A percentile compares a stretch with the other conserved stretches of the same genome.
These are phyloP conservation scores for Backusella australiensis DNA, from an alignment of 192 early-diverging fungal genomes.

Conservation along the genomic window DNA sequence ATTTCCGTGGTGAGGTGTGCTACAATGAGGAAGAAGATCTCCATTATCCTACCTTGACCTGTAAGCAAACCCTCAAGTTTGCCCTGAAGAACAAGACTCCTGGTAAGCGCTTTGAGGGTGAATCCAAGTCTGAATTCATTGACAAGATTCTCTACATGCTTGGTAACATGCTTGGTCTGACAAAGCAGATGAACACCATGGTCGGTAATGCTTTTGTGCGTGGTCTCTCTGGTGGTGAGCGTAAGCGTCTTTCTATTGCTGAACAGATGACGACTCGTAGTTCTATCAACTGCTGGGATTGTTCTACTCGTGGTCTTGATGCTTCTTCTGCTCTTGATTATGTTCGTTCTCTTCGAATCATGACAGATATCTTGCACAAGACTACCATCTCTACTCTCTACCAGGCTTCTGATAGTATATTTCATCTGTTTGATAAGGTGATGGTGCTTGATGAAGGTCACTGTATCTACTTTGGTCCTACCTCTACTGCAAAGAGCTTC, in stretches of 20 bases:
- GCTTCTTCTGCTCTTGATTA: conserved; percentile 81
- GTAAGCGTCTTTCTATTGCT: conserved; percentile 75
- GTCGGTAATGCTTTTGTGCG: conserved; percentile 77
- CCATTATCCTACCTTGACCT: conserved; percentile 75
- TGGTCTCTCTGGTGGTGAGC: conserved; percentile 74
- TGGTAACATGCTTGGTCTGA: conserved; percentile 51
- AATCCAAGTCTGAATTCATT: conserved; percentile 47
- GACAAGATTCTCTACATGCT: conserved; percentile 46
- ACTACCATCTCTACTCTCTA: conserved; percentile 55
- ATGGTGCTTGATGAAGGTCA: conserved; percentile 67
- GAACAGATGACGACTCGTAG: conserved; percentile 68
- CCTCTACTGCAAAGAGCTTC: conserved; percentile 53
- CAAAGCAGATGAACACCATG: conserved; percentile 65
- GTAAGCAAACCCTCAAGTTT: conserved; percentile 73
- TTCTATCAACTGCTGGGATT: conserved; percentile 58
- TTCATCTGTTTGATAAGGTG: conserved; percentile 68
- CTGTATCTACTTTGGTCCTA: conserved; percentile 70
- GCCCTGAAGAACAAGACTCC: conserved; percentile 73
- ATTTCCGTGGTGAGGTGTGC: conserved; percentile 73
- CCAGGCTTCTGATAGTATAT: conserved; percentile 78
- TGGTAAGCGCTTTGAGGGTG: conserved; percentile 46
- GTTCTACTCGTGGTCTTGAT: conserved; percentile 72
- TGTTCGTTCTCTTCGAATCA: conserved; percentile 68
- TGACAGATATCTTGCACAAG: conserved; percentile 66
- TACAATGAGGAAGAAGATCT: conserved; percentile 83